phyloP scores from a whole-genome alignment of 2,329 filamentous ascomycete genomes.

The Ramichloridium luteum region DNA sequence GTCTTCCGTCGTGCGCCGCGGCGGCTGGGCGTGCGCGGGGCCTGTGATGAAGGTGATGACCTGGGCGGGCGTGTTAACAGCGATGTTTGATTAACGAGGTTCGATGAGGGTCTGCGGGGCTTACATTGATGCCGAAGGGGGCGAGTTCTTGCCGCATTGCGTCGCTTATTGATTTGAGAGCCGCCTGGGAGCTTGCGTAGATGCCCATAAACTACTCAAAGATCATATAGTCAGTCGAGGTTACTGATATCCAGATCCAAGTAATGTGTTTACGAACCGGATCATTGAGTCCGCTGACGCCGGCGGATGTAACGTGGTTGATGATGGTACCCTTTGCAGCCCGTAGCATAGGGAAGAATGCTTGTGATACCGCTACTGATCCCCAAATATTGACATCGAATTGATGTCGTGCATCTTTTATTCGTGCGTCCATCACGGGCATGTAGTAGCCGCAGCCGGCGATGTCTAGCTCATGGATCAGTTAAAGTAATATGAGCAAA shows the following conservation, averaged over 20 bases:
- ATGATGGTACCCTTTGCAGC: slow-evolving; percentile 24
- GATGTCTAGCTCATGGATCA: slow-evolving; percentile 36
- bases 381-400: slow-evolving; percentile 43
- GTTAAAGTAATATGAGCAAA: no score
- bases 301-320: slow-evolving; percentile 28
- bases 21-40: slow-evolving; percentile 9
- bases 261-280: no score
- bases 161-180: slow-evolving; percentile 14
- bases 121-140: slow-evolving; percentile 23
- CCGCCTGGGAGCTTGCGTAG: slow-evolving; percentile 24
- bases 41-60: slow-evolving; percentile 14
- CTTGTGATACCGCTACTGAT: slow-evolving; percentile 20
- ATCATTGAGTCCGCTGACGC: slow-evolving; percentile 8
- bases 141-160: slow-evolving; percentile 19
- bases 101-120: neutral
- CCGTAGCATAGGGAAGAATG: slow-evolving; percentile 39
- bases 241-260: no score
- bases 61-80: neutral
- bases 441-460: slow-evolving; percentile 27
- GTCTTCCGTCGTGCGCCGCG: slow-evolving; percentile 3
- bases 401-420: slow-evolving; percentile 33
- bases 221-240: no score
- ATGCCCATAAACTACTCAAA: slow-evolving; percentile 23
- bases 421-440: slow-evolving; percentile 18
- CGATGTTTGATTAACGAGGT: neutral